Evolutionary conservation across 164 flowering plant genomes (phyloP).

Genomic region (Vitis labrusca): DNA sequence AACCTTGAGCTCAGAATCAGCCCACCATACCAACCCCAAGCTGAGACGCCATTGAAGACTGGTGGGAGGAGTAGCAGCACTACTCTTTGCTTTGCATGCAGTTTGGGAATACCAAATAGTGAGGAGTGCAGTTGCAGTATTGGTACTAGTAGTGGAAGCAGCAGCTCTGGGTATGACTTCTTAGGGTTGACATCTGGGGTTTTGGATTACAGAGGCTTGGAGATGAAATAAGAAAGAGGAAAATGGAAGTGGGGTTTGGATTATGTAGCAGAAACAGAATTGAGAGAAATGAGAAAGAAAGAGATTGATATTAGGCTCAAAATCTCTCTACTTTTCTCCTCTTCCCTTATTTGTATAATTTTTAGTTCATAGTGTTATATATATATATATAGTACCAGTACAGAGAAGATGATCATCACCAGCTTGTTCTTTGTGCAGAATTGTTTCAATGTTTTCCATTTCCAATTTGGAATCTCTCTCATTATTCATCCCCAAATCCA

Average conservation of each 20-base stretch:
- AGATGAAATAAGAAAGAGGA: conserved; percentile 53
- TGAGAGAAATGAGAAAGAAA: conserved; percentile 5
- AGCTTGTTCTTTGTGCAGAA: neutral
- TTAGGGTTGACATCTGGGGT: conserved; percentile 56
- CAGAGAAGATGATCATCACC: conserved; percentile 8
- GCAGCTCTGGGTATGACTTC: conserved; percentile 46
- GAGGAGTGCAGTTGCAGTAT: conserved; percentile 57
- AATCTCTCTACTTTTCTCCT: conserved; percentile 18
- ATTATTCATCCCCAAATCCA: neutral
- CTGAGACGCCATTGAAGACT: conserved; percentile 27
- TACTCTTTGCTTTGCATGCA: conserved; percentile 60
- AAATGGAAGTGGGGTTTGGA: neutral
- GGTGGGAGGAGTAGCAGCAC: conserved; percentile 20
- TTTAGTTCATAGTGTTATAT: neutral
- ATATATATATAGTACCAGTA: conserved; percentile 9
- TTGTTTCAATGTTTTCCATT: neutral
- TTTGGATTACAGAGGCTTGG: conserved; percentile 77
- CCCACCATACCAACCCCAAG: conserved; percentile 49
- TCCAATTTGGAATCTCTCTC: neutral
- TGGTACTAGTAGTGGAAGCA: conserved; percentile 12
- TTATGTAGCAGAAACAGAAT: neutral
- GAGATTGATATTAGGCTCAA: conserved; percentile 15
- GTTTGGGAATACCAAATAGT: conserved; percentile 65
- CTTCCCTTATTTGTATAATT: conserved; percentile 17
- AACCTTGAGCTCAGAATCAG: conserved; percentile 86